A percentile compares a stretch with the other conserved stretches of the same genome.
Conservation (phyloP, 495 filamentous ascomycete genomes). For the Tuber borchii region DNA sequence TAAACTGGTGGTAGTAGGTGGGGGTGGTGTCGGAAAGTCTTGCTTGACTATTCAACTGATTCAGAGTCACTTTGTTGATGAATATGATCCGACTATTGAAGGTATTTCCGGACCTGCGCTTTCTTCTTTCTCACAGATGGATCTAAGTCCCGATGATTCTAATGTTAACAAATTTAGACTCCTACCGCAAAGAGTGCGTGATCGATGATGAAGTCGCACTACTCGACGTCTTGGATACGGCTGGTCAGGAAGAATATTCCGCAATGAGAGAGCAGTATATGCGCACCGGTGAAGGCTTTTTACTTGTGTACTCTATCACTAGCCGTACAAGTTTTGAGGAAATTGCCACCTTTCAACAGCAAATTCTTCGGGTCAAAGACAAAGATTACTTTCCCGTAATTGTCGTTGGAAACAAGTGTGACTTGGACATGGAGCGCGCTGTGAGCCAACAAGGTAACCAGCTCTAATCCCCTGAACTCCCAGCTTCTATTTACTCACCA, state of each 20-base stretch:
- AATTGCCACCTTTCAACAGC: slow-evolving; percentile 96
- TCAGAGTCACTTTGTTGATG: slow-evolving; percentile 97
- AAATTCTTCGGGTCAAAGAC: slow-evolving; percentile 96
- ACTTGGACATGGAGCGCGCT: slow-evolving; percentile 84
- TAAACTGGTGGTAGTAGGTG: slow-evolving; percentile 95
- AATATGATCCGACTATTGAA: slow-evolving; percentile 99
- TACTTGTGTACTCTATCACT: slow-evolving; percentile 96
- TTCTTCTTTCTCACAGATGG: not conserved
- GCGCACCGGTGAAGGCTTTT: slow-evolving; percentile 96
- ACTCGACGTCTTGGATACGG: slow-evolving; percentile 95
- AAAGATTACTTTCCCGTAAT: slow-evolving; percentile 99
- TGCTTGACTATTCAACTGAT: slow-evolving; percentile 99
- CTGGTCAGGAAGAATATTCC: slow-evolving; percentile 97
- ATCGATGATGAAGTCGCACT: slow-evolving; percentile 97
- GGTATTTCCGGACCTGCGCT: slow-evolving; percentile 52
- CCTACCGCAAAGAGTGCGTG: slow-evolving; percentile 98
- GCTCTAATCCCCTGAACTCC: slow-evolving; percentile 9
- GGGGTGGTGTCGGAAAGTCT: slow-evolving; percentile 97
- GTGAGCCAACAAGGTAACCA: slow-evolving; percentile 81
- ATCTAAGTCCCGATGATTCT: not conserved
- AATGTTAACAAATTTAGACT: slow-evolving; percentile 55
- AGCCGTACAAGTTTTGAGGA: slow-evolving; percentile 96
- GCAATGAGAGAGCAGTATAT: slow-evolving; percentile 99
- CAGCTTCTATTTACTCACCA: slow-evolving; percentile 33
- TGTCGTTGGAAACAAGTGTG: slow-evolving; percentile 98